These are phyloP conservation scores for Phialophora tarda DNA, from an alignment of 2,329 filamentous ascomycete species.

Conservation along the genomic window DNA sequence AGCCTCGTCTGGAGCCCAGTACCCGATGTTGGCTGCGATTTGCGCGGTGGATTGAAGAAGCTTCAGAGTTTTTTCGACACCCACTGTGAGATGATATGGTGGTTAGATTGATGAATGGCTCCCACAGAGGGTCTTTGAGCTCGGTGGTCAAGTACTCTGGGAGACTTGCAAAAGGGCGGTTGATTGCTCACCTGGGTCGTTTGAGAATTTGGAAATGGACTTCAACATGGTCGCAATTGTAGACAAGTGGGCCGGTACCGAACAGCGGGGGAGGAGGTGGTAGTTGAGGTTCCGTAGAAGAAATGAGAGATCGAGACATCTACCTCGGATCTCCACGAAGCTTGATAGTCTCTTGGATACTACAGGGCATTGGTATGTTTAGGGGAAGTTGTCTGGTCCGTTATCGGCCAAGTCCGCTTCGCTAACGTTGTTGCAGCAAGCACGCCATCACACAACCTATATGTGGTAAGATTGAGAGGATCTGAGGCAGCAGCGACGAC, in stretches of 20 bases:
- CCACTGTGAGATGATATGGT: constrained; percentile 13
- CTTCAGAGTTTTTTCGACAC: constrained; percentile 49
- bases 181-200: constrained; percentile 28
- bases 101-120: not conserved
- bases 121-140: no score
- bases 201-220: constrained; percentile 31
- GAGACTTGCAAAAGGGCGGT: not conserved
- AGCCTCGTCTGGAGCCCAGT: constrained; percentile 41
- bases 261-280: not conserved
- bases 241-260: not conserved
- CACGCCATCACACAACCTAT: constrained; percentile 9
- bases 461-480: not conserved
- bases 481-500: not conserved
- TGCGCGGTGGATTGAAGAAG: constrained; percentile 48
- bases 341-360: not conserved
- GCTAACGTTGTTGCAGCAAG: not conserved
- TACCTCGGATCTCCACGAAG: not conserved
- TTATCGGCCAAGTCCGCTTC: constrained; percentile 12
- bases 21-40: constrained; percentile 40
- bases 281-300: not conserved
- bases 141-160: not conserved
- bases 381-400: not conserved
- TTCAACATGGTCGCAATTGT: constrained; percentile 23
- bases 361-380: not conserved
- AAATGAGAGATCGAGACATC: not conserved